Evolutionary conservation across 1,284 basidiomycete species (phyloP), one percentile per base, ranked within the genome.

Genomic region (Cryptococcus neoformans): DNA sequence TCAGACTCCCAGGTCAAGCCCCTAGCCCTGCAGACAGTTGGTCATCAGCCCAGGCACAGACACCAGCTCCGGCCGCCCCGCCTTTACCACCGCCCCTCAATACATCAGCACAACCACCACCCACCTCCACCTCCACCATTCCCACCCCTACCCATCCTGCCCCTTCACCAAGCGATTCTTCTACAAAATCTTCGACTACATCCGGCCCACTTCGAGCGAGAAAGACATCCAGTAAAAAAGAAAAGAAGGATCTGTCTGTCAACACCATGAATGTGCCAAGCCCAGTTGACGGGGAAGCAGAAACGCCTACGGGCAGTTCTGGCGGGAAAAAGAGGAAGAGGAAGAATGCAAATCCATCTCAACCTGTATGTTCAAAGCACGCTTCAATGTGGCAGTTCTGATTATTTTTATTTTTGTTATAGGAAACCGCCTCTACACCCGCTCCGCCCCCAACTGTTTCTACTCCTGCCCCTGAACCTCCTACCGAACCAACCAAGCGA

Each of bases 401-500:
- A 28, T n/a, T n/a, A 28, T 28, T 28, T 28, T 28, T 28, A 28
- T 28, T 28, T 28, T 28, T 28, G 4, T 28, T 4, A 28, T 28
- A 28, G 28, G 28, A 28, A 28, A 28, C 28, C 28, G 28, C 28
- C 28, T 28, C 28, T 28, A 44, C 21, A 21, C 34, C 11, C 6
- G 35, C 8, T 44, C 38, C 35, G 37, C 44, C 10, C 38, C 49
- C 9, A 17, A 21, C 21, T 53, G 35, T 28, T 12, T 34, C 46
- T 12, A 44, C 42, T 10, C 46, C 46, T 14, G 46, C 46, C 16
- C 46, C 46, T 4, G 46, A 47, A 47, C 46, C 21, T 10, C 37
- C 54, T 6, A 56, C 57, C 40, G 44, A 51, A 10, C 46, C 68
- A 57, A 12, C 65, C 55, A 77, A 67, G 58, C 75, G 79, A 6